phyloP scores from a whole-genome alignment of 306 rosid genomes.

The Rosa persica region DNA sequence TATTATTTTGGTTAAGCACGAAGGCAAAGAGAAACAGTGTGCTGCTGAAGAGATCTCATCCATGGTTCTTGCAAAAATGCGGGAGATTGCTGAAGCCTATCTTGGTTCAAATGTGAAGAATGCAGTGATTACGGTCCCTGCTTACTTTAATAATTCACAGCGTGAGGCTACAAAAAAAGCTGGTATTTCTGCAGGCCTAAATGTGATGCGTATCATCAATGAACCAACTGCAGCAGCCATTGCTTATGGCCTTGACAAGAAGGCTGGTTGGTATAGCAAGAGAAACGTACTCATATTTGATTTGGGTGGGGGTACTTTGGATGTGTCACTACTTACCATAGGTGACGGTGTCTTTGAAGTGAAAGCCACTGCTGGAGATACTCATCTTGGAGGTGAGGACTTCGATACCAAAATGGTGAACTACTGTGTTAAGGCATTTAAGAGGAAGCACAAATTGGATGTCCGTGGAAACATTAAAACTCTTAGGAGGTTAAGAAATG shows the following conservation, averaged over 20 bases:
- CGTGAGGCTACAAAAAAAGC: neutral
- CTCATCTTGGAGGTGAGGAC: neutral
- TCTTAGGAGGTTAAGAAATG: neutral
- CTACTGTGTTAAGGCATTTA: neutral
- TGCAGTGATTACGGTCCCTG: neutral
- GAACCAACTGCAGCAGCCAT: neutral
- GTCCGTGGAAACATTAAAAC: neutral
- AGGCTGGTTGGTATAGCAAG: neutral
- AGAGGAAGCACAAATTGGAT: neutral
- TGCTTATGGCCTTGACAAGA: neutral
- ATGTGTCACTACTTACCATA: neutral
- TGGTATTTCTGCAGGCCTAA: neutral
- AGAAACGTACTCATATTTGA: neutral
- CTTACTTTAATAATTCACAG: neutral
- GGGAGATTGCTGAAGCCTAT: neutral
- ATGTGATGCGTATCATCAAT: neutral
- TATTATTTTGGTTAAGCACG: neutral
- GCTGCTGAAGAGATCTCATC: too few species aligned
- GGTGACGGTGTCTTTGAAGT: neutral
- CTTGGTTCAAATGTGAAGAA: neutral
- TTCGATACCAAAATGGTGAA: neutral
- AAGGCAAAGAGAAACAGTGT: neutral
- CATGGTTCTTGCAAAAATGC: too few species aligned
- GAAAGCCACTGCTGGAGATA: neutral
- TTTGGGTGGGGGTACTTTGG: neutral